Evolutionary conservation across 2,329 filamentous ascomycete species (phyloP).

Genomic region (Chaetomiaceae sp.): DNA sequence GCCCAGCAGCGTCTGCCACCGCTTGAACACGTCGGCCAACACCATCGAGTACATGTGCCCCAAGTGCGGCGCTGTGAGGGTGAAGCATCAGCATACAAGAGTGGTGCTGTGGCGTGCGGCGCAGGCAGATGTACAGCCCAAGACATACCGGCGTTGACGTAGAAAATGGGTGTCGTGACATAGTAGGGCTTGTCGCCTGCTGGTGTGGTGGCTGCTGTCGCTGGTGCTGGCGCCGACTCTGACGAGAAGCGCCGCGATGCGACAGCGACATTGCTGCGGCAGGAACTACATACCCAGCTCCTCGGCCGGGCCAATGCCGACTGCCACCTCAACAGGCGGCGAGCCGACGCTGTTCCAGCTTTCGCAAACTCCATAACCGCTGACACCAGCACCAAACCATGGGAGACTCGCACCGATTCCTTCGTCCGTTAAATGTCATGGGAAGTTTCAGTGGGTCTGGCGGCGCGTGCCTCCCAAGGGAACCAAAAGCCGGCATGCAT

Average conservation of each 20-base stretch:
- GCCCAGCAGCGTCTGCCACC: constrained; percentile 78
- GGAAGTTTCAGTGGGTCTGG: constrained; percentile 8
- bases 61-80: constrained; percentile 70
- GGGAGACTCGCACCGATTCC: too few relatives aligned
- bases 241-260: constrained; percentile 10
- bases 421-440: background rate
- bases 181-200: constrained; percentile 81
- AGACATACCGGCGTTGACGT: constrained; percentile 87
- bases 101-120: background rate
- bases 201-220: background rate
- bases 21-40: constrained; percentile 82
- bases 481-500: too few relatives aligned
- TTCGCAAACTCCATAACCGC: constrained; percentile 11
- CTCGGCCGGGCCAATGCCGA: constrained; percentile 10
- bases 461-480: too few relatives aligned
- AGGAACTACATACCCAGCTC: constrained; percentile 22
- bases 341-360: constrained; percentile 17
- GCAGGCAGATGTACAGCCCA: background rate
- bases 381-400: constrained; percentile 1
- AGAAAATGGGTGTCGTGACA: constrained; percentile 95
- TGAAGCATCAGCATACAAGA: constrained; percentile 12
- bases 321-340: constrained; percentile 17
- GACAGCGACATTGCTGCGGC: constrained; percentile 10
- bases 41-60: constrained; percentile 94
- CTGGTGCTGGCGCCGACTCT: background rate